Base-by-base conservation (phyloP, 2,329 filamentous ascomycete genomes). In the Daldinia sp. region DNA sequence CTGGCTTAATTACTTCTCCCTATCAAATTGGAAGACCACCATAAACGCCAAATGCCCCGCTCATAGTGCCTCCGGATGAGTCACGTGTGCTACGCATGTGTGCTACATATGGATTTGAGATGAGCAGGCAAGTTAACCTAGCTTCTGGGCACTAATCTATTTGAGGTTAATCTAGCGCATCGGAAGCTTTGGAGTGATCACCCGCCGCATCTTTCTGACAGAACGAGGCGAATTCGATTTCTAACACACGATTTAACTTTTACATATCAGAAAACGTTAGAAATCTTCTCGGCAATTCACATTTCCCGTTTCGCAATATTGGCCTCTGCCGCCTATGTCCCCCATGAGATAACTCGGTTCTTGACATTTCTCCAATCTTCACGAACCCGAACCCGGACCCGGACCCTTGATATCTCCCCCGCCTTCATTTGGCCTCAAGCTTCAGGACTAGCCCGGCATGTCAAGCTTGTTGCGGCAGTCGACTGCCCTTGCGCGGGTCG, bases 391-490 rank as follows among this genome's bases (percentile, higher is more conserved):
- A 59, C 54, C 62, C 41, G 48, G 55, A 59, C 54, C 62, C 41
- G 48, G 55, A 59, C 54, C 62, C 41, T 62, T 47, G 37, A 54
- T 37, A 51, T 55, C 63, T 48, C 55, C 70, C 66, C 59, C 66
- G 63, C 64, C 58, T 58, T 63, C 58, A 58, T 58, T 65, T 65
- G 63, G 65, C 48, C 48, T 25, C 55, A 58, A 63, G 64, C 55
- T 64, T 61, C 62, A 63, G 48, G 63, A 66, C 55, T 66, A 66
- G 72, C 68, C 70, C 71, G 63, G 41, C 64, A 76, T 76, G 74
- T 75, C 74, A 63, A 72, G 69, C 70, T 66, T 75, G 62, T 51
- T 75, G 53, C 70, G 74, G 64, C 72, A 71, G 64, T 72, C 74
- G 55, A 63, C 71, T 53, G 66, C 71, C 56, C 60, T 75, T 51